Evolutionary conservation across 345 rosid species (phyloP).

Genomic region (Dipteronia sinensis): DNA sequence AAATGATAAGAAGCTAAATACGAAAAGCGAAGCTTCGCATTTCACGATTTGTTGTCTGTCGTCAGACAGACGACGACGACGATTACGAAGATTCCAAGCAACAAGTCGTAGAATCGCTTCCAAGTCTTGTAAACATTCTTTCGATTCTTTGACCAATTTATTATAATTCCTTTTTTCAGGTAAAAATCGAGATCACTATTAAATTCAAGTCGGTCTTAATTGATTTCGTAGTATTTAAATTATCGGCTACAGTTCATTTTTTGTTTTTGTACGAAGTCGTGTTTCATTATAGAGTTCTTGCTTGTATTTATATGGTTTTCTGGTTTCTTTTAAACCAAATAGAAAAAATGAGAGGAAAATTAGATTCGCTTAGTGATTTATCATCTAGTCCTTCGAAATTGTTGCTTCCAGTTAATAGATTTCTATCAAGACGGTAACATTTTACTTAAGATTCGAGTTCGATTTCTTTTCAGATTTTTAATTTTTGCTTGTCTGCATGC

Average conservation of each 20-base stretch:
- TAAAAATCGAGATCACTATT: neutral
- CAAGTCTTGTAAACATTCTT: neutral
- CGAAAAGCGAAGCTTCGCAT: neutral
- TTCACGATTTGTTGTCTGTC: neutral
- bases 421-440: slow-evolving; percentile 11
- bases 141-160: neutral
- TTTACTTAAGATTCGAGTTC: neutral
- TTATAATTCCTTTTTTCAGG: neutral
- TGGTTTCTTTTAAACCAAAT: neutral
- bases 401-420: neutral
- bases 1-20: neutral
- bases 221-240: no score
- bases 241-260: no score
- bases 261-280: no score
- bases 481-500: neutral
- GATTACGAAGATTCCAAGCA: neutral
- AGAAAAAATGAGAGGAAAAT: neutral
- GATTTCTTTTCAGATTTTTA: neutral
- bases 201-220: neutral
- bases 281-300: no score
- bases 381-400: neutral
- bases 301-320: neutral
- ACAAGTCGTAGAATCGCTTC: neutral
- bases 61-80: neutral
- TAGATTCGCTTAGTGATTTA: neutral